Conservation (phyloP, 208 protist species). For the Acanthamoeba triangularis region DNA sequence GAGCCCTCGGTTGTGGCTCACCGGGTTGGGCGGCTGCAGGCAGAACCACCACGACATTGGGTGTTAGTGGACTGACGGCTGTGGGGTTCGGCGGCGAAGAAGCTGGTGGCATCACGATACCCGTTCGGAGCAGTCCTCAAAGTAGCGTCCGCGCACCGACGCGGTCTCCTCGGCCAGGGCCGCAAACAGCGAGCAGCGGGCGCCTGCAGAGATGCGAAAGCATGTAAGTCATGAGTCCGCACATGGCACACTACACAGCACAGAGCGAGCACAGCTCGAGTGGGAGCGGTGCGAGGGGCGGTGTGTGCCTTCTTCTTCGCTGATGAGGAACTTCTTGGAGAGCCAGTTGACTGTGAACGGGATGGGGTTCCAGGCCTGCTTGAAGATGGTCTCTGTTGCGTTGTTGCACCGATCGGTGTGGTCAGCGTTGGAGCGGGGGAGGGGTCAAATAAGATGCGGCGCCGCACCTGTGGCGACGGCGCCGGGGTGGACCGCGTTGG, state of each 20-base stretch:
- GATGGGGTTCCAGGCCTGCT: slow-evolving; percentile 64
- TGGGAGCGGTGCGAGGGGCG: background rate
- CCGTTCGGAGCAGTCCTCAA: slow-evolving; percentile 25
- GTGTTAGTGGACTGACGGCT: too few species aligned
- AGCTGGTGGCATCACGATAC: background rate
- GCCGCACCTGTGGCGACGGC: slow-evolving; percentile 41
- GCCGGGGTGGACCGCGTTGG: slow-evolving; percentile 42
- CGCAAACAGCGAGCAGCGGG: background rate
- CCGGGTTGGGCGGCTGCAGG: slow-evolving; percentile 14
- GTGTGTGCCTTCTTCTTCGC: slow-evolving; percentile 3
- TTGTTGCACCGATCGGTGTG: background rate
- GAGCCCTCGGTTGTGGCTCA: slow-evolving; percentile 40
- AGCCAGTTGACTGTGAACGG: slow-evolving; percentile 37
- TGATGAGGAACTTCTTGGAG: slow-evolving; percentile 60
- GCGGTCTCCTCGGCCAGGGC: slow-evolving; percentile 29
- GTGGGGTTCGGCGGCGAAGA: too few species aligned
- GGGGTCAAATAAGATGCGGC: background rate
- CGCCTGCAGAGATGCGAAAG: background rate
- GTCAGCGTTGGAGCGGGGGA: background rate
- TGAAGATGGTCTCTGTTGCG: slow-evolving; percentile 36
- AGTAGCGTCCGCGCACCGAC: slow-evolving; percentile 46
- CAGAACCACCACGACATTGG: background rate
- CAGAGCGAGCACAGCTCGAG: background rate
- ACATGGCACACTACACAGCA: background rate
- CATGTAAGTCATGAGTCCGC: too few species aligned